Percentiles rank a stretch among this genome's conserved stretches.
phyloP scores from a whole-genome alignment of 106 monocot genomes.

The Dendrobium chrysotoxum region DNA sequence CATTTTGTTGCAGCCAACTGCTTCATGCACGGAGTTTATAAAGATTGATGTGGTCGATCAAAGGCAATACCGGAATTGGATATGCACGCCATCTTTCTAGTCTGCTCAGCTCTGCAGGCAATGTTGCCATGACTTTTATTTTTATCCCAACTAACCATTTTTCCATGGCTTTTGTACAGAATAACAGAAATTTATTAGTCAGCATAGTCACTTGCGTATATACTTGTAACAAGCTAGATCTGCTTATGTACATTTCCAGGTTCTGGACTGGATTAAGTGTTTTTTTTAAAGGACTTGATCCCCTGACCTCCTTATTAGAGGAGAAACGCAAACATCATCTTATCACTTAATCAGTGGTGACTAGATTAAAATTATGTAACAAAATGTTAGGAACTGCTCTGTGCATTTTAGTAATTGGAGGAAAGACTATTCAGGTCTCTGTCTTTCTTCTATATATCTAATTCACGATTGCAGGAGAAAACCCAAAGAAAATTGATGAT shows the following conservation, averaged over 20 bases:
- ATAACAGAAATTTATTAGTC: not conserved
- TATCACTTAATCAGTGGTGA: not conserved
- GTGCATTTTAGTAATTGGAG: not conserved
- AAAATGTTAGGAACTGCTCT: not conserved
- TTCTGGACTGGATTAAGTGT: no score
- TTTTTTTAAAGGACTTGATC: not conserved
- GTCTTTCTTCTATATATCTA: not conserved
- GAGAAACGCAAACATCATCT: no score
- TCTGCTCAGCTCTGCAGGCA: not conserved
- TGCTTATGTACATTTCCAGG: no score
- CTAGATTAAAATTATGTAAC: not conserved
- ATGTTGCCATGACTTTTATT: not conserved
- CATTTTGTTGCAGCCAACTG: no score
- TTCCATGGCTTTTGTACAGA: not conserved
- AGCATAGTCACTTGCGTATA: not conserved
- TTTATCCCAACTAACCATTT: not conserved
- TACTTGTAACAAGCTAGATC: no score
- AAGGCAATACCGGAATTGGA: no score
- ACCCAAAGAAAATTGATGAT: no score
- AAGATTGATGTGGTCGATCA: no score
- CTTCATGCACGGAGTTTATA: no score
- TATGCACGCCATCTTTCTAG: no score
- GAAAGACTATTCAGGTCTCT: not conserved
- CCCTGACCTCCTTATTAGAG: not conserved
- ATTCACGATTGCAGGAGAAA: no score